Conservation (phyloP, 192 early-diverging fungal species). For the Powellomyces hirtus region DNA sequence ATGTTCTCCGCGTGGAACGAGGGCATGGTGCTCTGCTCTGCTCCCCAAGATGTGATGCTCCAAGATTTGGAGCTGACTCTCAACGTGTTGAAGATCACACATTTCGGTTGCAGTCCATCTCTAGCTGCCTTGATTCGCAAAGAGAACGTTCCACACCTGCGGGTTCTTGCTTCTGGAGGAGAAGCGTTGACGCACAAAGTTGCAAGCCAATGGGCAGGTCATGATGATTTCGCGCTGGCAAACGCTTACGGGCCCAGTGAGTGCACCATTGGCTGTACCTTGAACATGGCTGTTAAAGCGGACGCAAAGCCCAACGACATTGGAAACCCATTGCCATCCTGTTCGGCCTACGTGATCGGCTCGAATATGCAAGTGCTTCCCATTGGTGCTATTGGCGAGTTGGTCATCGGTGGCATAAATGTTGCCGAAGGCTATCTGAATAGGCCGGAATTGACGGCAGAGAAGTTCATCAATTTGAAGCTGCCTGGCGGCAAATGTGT, state of each 20-base stretch:
- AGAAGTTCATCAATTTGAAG: constrained; percentile 8
- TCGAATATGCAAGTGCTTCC: too few relatives aligned
- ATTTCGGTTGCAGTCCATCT: background rate
- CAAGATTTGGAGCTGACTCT: too few relatives aligned
- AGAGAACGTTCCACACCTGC: too few relatives aligned
- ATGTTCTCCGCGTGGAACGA: constrained; percentile 19
- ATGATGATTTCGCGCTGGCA: background rate
- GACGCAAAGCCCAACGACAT: constrained; percentile 9
- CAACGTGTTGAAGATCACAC: background rate
- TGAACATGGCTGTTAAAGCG: background rate
- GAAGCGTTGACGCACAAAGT: too few relatives aligned
- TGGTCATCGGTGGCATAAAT: background rate
- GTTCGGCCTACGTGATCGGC: constrained; percentile 23
- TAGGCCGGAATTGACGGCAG: background rate
- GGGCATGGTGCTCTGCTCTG: background rate
- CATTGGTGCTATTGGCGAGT: constrained; percentile 20
- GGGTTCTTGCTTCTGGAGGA: too few relatives aligned
- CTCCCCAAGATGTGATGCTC: background rate
- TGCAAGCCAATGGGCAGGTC: constrained; percentile 1
- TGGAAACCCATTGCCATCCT: constrained; percentile 15
- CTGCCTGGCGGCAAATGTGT: background rate
- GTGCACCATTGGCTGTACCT: constrained; percentile 23
- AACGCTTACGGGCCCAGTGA: constrained; percentile 33
- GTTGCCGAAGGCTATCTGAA: background rate
- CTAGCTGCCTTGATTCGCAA: background rate